A percentile compares a stretch with the other conserved stretches of the same genome.
These are phyloP conservation scores for Knoxdaviesia capensis DNA, from an alignment of 2,329 filamentous ascomycete genomes.

Conservation along the genomic window DNA sequence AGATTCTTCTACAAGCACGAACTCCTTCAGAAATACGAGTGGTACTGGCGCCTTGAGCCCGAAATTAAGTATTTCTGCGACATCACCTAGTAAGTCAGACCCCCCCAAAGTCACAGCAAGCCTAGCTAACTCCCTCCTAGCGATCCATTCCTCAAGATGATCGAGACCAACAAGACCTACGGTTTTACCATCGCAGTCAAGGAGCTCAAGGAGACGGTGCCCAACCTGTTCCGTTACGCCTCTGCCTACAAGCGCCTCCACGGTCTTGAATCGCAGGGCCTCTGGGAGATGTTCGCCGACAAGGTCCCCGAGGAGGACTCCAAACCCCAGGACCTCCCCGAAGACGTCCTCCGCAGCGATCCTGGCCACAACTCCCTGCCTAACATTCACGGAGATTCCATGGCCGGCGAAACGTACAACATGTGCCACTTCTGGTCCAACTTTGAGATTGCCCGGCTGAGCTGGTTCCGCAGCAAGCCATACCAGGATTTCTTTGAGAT, in stretches of 20 bases:
- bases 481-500: constrained; percentile 97
- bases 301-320: constrained; percentile 40
- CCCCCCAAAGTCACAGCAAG: neutral
- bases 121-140: constrained; percentile 18
- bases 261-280: constrained; percentile 72
- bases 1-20: constrained; percentile 96
- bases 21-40: constrained; percentile 87
- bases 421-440: constrained; percentile 99
- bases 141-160: constrained; percentile 93
- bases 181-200: constrained; percentile 98
- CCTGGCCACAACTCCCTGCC: constrained; percentile 50
- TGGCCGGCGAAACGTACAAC: constrained; percentile 97
- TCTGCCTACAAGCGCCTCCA: constrained; percentile 89
- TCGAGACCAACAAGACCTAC: constrained; percentile 86
- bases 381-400: constrained; percentile 73
- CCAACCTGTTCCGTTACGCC: constrained; percentile 97
- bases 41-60: constrained; percentile 98
- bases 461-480: constrained; percentile 92
- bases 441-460: constrained; percentile 87
- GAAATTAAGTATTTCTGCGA: constrained; percentile 99
- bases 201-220: constrained; percentile 90
- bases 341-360: constrained; percentile 63
- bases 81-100: constrained; percentile 63
- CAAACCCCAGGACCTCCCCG: constrained; percentile 43
- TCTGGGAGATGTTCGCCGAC: constrained; percentile 98